These are phyloP conservation scores for Warburgia ugandensis DNA, from an alignment of 164 flowering plant genomes.

Conservation along the genomic window DNA sequence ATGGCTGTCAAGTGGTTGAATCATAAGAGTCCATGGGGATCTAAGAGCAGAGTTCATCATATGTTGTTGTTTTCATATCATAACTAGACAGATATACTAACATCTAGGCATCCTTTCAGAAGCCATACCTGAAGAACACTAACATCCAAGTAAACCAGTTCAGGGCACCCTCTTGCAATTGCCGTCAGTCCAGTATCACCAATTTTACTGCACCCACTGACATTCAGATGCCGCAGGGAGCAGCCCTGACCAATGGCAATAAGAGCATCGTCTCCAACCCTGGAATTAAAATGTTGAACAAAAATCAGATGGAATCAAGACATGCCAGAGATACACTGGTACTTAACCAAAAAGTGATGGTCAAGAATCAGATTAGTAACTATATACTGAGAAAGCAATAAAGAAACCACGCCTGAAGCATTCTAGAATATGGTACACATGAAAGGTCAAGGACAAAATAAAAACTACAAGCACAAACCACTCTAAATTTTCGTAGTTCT, in stretches of 20 bases:
- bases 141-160: conserved; percentile 55
- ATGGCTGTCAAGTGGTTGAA: too few relatives aligned
- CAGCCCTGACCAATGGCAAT: conserved; percentile 75
- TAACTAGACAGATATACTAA: not conserved
- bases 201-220: conserved; percentile 82
- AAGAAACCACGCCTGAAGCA: too few relatives aligned
- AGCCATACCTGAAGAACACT: conserved; percentile 69
- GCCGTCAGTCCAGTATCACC: conserved; percentile 81
- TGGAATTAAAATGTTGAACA: conserved; percentile 17
- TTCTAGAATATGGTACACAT: too few relatives aligned
- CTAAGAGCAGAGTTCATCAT: too few relatives aligned
- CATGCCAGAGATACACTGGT: not conserved
- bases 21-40: too few relatives aligned
- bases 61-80: too few relatives aligned
- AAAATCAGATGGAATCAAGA: not conserved
- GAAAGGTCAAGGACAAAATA: too few relatives aligned
- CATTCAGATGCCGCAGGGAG: conserved; percentile 61
- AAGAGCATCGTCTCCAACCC: conserved; percentile 88
- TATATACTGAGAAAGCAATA: not conserved
- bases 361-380: not conserved
- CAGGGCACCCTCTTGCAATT: conserved; percentile 79
- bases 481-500: too few relatives aligned
- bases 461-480: too few relatives aligned
- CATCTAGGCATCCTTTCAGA: not conserved
- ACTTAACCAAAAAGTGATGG: not conserved